These are phyloP conservation scores for Obba rivulosa DNA, from an alignment of 768 basidiomycete genomes.

Conservation along the genomic window DNA sequence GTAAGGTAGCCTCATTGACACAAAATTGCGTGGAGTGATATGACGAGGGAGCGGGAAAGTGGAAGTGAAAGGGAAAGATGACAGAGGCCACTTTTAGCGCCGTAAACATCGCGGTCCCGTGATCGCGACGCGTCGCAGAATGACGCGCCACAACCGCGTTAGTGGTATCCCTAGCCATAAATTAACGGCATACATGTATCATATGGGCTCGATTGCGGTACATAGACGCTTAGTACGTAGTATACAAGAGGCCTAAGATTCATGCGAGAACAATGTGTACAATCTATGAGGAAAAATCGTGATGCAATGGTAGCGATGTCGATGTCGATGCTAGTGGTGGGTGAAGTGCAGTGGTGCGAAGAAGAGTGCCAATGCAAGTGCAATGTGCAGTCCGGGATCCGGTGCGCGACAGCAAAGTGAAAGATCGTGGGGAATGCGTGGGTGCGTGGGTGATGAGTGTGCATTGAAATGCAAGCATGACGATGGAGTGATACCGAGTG, in stretches of 20 bases:
- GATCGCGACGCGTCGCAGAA: background rate
- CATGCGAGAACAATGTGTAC: background rate
- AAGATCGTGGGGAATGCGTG: background rate
- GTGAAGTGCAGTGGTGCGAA: background rate
- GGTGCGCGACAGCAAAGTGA: background rate
- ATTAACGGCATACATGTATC: too few relatives aligned
- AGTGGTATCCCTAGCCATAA: too few relatives aligned
- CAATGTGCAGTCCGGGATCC: background rate
- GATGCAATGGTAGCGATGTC: too few relatives aligned
- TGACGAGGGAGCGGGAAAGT: too few relatives aligned
- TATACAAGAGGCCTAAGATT: conserved; percentile 5
- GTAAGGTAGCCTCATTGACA: too few relatives aligned
- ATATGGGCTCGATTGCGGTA: too few relatives aligned
- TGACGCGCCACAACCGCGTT: background rate
- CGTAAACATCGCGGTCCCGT: conserved; percentile 2
- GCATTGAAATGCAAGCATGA: background rate
- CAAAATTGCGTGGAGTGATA: too few relatives aligned
- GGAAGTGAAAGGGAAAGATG: background rate
- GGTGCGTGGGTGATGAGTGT: background rate
- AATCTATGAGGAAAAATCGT: background rate
- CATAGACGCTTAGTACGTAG: background rate
- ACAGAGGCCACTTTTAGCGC: background rate
- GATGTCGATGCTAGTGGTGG: too few relatives aligned
- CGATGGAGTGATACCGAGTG: background rate
- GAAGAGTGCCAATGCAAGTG: background rate